phyloP scores from a whole-genome alignment of 495 filamentous ascomycete genomes.

The Penicillium cinerascens region DNA sequence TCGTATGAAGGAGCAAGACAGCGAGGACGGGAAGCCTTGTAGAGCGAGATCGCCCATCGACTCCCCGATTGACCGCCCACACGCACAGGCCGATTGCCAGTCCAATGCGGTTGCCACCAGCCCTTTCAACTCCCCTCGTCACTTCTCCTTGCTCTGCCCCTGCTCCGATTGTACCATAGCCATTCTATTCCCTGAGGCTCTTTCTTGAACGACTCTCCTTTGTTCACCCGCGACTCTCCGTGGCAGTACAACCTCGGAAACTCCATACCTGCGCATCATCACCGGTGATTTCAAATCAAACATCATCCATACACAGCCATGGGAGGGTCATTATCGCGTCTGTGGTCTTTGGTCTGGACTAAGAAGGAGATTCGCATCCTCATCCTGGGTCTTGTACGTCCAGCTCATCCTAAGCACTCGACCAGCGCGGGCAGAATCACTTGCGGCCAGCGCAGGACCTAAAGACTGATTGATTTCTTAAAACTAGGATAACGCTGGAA shows the following conservation, averaged over 20 bases:
- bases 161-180: conserved; percentile 9
- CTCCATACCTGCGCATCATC: conserved; percentile 5
- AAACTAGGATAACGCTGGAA: conserved; percentile 90
- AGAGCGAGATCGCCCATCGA: conserved; percentile 16
- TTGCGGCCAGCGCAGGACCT: neutral
- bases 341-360: conserved; percentile 73
- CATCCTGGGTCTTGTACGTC: conserved; percentile 87
- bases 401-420: neutral
- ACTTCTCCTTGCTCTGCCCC: conserved; percentile 5
- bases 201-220: neutral
- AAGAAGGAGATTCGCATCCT: conserved; percentile 98
- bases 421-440: conserved; percentile 1
- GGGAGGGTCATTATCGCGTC: conserved; percentile 76
- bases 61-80: conserved; percentile 31
- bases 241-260: neutral
- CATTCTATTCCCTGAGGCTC: neutral
- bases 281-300: conserved; percentile 2
- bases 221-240: neutral
- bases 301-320: conserved; percentile 46
- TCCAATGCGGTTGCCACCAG: conserved; percentile 27
- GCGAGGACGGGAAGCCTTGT: conserved; percentile 6
- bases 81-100: conserved; percentile 27
- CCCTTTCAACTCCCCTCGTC: conserved; percentile 1
- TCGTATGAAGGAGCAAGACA: neutral
- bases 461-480: conserved; percentile 20